These are phyloP conservation scores for Tillandsia leiboldiana DNA, from an alignment of 176 grass and related monocot genomes.

Conservation along the genomic window DNA sequence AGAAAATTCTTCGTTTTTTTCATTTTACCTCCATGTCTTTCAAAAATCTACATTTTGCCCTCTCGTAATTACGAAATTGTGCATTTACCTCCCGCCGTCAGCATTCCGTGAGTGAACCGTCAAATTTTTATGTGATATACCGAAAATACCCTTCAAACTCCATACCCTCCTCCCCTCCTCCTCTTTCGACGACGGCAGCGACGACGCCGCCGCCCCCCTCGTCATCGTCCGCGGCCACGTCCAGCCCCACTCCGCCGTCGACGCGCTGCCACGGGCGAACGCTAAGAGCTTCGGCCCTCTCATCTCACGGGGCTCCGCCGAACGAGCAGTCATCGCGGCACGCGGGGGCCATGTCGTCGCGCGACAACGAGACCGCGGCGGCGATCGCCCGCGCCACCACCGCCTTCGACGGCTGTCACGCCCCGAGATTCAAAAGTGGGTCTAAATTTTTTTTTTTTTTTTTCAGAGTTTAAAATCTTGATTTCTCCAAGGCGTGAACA, in stretches of 20 bases:
- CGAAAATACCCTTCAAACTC: too few species aligned
- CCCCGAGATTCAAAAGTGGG: too few species aligned
- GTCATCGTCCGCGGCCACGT: conserved; percentile 56
- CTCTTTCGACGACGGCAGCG: neutral
- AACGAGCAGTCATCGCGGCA: conserved; percentile 34
- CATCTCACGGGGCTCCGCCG: conserved; percentile 36
- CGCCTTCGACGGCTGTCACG: conserved; percentile 64
- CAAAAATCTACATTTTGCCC: too few species aligned
- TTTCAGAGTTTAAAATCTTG: too few species aligned
- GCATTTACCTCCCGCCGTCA: too few species aligned
- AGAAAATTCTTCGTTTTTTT: too few species aligned
- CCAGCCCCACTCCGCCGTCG: conserved; percentile 19
- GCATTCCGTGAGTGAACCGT: too few species aligned
- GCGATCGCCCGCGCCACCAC: conserved; percentile 50
- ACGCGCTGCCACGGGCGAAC: neutral
- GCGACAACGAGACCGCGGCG: conserved; percentile 47
- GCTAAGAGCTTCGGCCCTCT: conserved; percentile 23
- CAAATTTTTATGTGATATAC: too few species aligned
- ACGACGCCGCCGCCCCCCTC: conserved; percentile 2
- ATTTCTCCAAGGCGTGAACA: too few species aligned
- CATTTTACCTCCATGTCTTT: too few species aligned
- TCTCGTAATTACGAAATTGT: too few species aligned
- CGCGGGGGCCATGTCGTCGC: conserved; percentile 51
- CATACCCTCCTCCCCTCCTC: conserved; percentile 24
- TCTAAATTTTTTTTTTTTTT: too few species aligned